phyloP scores from a whole-genome alignment of 176 grass and related monocot species.

The Aegilops sharonensis region DNA sequence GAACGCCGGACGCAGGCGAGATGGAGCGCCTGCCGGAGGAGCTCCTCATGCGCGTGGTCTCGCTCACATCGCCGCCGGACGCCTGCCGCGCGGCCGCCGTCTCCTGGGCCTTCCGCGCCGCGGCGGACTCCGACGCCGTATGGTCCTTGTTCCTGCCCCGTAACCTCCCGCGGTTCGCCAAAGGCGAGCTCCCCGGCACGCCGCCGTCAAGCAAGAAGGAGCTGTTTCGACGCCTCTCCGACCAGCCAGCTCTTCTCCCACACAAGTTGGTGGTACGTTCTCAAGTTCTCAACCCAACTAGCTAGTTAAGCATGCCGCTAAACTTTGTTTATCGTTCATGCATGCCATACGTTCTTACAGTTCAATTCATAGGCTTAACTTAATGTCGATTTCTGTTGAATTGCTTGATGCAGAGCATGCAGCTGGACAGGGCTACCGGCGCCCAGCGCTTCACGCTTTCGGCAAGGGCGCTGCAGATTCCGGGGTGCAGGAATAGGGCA shows the following conservation, averaged over 20 bases:
- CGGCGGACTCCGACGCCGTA: conserved; percentile 53
- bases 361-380: background rate
- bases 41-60: background rate
- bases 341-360: no score
- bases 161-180: conserved; percentile 20
- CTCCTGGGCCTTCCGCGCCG: conserved; percentile 45
- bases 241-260: conserved; percentile 35
- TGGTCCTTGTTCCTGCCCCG: conserved; percentile 49
- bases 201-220: conserved; percentile 38
- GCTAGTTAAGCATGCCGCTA: no score
- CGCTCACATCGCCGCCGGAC: background rate
- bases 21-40: background rate
- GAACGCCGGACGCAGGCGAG: background rate
- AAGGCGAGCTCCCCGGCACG: conserved; percentile 9
- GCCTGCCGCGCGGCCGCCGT: conserved; percentile 20
- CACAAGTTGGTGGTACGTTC: conserved; percentile 28
- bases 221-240: conserved; percentile 44
- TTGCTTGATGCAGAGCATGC: conserved; percentile 32
- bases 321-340: no score
- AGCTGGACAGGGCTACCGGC: conserved; percentile 47
- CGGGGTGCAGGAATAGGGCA: background rate
- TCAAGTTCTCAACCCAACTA: no score
- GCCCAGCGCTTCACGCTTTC: conserved; percentile 62
- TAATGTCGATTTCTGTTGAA: background rate
- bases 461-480: conserved; percentile 40